These are phyloP conservation scores for Ilex paraguariensis DNA, from an alignment of 305 asterid species.

Conservation along the genomic window DNA sequence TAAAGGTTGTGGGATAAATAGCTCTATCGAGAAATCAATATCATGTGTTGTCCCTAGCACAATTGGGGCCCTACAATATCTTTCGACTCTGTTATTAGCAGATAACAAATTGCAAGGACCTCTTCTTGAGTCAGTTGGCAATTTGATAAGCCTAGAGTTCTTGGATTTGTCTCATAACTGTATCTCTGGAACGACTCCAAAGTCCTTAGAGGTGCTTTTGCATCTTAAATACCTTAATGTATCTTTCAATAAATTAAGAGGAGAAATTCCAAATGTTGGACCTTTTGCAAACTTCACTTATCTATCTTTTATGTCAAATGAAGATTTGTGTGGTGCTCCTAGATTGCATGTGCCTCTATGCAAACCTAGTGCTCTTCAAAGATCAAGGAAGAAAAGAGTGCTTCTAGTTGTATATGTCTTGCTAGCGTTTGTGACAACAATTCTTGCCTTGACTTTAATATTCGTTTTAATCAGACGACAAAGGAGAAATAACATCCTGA, in stretches of 20 bases:
- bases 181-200: too few relatives aligned
- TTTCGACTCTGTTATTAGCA: background rate
- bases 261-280: background rate
- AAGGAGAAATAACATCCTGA: background rate
- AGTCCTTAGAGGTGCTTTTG: background rate
- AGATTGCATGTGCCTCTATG: background rate
- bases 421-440: too few relatives aligned
- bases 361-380: background rate
- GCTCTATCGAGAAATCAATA: background rate
- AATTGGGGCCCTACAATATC: background rate
- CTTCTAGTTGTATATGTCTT: too few relatives aligned
- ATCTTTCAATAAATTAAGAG: background rate
- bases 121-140: too few relatives aligned
- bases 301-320: too few relatives aligned
- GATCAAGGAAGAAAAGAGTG: background rate
- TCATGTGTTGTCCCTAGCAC: background rate
- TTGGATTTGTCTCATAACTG: too few relatives aligned
- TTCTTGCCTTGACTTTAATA: too few relatives aligned
- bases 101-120: background rate
- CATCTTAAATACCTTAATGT: background rate
- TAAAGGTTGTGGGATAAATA: background rate
- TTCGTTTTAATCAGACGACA: too few relatives aligned
- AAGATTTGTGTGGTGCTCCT: background rate
- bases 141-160: too few relatives aligned
- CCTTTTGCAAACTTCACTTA: too few relatives aligned